Evolutionary conservation across 2,329 filamentous ascomycete species (phyloP), one percentile per base, ranked within the genome.

Genomic region (Rhinocladiella mackenziei): DNA sequence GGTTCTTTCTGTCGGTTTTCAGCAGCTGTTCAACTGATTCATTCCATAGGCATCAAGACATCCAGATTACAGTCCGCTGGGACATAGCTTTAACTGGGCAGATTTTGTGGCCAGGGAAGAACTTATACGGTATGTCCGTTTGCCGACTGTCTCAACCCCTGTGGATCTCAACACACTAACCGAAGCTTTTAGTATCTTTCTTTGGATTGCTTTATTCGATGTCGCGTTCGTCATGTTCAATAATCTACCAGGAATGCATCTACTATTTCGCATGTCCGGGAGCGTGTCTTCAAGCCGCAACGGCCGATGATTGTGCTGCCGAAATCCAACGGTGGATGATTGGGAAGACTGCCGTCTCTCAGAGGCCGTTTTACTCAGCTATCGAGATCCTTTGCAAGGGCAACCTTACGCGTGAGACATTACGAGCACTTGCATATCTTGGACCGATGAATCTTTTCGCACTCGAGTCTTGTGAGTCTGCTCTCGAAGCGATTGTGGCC

Each of bases 191-290:
- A n/a, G n/a, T n/a, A n/a, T 51, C 1, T 60, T 67, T 22, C 50
- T 59, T 2, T 68, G 59, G 57, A 58, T 66, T 4, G 66, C 65
- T 18, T 48, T 68, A 3, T 47, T 69, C 9, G 66, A 69, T 38
- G 62, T 65, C 0, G 63, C 63, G 1, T 69, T 68, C 39, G 60
- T 65, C 19, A 67, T 66, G 9, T 68, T 68, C 53, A 67, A 68
- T 54, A 69, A 69, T 26, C 45, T 64, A 0, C 65, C 66, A 38
- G 66, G 68, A 45, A 63, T 67, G 62, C 57, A 22, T 64, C 66
- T 53, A 56, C n/a, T n/a, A 62, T 32, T 54, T 64, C 53, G 62
- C 62, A 7, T 55, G 51, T 9, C 58, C 64, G 0, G 66, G 67
- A 49, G 47, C 58, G 2, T 67, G 64, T 45, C 68, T 68, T 43